A percentile compares a stretch with the other conserved stretches of the same genome.
Evolutionary conservation across 306 rosid species (phyloP).

Genomic region (Pachyrhizus erosus): DNA sequence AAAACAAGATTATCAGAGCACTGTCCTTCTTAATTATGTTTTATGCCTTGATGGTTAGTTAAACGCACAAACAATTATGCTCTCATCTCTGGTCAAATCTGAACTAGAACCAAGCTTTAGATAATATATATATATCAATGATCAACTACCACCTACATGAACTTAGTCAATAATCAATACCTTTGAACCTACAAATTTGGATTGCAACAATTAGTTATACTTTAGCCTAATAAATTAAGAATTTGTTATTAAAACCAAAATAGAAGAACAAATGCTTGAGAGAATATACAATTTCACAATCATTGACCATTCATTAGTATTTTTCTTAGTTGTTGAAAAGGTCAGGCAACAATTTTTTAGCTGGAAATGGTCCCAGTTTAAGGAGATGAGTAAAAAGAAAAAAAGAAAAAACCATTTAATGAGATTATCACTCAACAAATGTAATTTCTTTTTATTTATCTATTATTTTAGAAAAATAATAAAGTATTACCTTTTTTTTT

Average conservation of each 20-base stretch:
- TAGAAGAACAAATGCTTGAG: background rate
- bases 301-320: conserved; percentile 19
- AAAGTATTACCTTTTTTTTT: background rate
- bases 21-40: conserved; percentile 41
- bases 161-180: conserved; percentile 29
- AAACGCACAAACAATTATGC: conserved; percentile 44
- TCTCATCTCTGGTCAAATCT: conserved; percentile 46
- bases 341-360: background rate
- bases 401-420: background rate
- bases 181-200: conserved; percentile 30
- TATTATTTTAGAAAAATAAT: background rate
- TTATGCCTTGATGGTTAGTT: conserved; percentile 30
- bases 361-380: conserved; percentile 33
- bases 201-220: conserved; percentile 35
- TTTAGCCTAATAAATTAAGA: conserved; percentile 10
- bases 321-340: conserved; percentile 33
- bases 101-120: conserved; percentile 29
- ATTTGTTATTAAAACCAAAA: background rate
- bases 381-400: background rate
- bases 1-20: conserved; percentile 20
- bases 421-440: background rate
- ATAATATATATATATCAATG: background rate
- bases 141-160: conserved; percentile 38
- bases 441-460: background rate
- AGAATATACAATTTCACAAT: conserved; percentile 24